phyloP scores from a whole-genome alignment of 768 basidiomycete species.

The Pleurotus salmoneostramineus region DNA sequence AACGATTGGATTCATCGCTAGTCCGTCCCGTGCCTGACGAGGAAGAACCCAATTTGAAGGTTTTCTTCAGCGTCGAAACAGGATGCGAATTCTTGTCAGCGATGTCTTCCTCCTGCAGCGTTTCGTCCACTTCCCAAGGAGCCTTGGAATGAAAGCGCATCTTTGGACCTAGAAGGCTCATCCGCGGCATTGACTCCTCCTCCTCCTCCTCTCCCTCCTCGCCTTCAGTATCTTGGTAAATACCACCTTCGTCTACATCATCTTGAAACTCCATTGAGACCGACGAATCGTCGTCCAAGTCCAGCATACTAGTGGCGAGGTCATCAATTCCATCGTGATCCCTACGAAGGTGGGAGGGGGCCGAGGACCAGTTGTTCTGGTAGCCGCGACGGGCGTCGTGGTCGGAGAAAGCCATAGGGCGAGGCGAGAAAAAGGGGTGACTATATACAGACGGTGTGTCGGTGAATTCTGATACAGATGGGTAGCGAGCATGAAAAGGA shows the following conservation, averaged over 20 bases:
- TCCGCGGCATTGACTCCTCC: conserved; percentile 42
- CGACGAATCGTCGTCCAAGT: conserved; percentile 53
- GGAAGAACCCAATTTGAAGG: conserved; percentile 36
- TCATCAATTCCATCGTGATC: conserved; percentile 40
- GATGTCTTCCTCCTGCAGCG: conserved; percentile 43
- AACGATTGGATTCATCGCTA: conserved; percentile 62
- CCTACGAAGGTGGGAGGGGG: conserved; percentile 17
- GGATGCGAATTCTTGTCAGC: conserved; percentile 30
- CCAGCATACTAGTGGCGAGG: conserved; percentile 47
- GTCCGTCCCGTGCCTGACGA: conserved; percentile 43
- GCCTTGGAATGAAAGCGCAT: conserved; percentile 80
- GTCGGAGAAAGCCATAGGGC: conserved; percentile 27
- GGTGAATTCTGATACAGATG: conserved; percentile 52
- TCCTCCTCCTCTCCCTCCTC: conserved; percentile 20
- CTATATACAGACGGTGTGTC: conserved; percentile 74
- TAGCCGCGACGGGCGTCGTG: conserved; percentile 8
- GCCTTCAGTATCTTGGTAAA: conserved; percentile 33
- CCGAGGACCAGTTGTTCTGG: conserved; percentile 18
- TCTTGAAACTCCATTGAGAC: conserved; percentile 22
- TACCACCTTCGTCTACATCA: conserved; percentile 22
- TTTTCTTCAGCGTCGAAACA: conserved; percentile 33
- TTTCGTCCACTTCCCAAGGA: conserved; percentile 68
- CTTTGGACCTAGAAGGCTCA: conserved; percentile 78
- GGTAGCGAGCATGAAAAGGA: conserved; percentile 44
- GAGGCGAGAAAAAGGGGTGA: conserved; percentile 54